A percentile compares a stretch with the other conserved stretches of the same genome.
phyloP scores from a whole-genome alignment of 768 basidiomycete genomes.

The Lactarius hengduanensis region DNA sequence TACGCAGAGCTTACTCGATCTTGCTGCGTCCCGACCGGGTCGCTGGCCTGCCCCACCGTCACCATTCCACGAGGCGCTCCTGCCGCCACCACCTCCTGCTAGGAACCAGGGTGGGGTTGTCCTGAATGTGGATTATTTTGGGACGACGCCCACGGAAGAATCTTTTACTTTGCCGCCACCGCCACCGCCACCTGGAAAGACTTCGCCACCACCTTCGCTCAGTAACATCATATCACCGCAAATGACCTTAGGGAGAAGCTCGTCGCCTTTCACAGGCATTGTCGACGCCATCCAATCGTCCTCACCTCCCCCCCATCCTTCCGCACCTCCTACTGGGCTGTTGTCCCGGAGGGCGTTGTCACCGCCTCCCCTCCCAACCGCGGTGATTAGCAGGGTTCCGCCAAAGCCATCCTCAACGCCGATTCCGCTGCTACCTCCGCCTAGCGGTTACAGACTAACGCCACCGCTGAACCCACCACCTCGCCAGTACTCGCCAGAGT shows the following conservation, averaged over 20 bases:
- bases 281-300: not conserved
- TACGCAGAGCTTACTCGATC: conserved; percentile 20
- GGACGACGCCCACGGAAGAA: conserved; percentile 4
- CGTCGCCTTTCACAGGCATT: not conserved
- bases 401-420: conserved; percentile 4
- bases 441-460: conserved; percentile 7
- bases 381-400: conserved; percentile 8
- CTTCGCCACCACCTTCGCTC: not conserved
- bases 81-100: conserved; percentile 12
- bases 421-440: conserved; percentile 21
- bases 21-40: conserved; percentile 20
- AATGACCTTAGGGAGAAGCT: not conserved
- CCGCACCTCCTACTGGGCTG: not conserved
- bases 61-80: conserved; percentile 13
- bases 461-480: not conserved
- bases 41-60: conserved; percentile 26
- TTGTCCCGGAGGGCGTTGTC: conserved; percentile 9
- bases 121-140: conserved; percentile 22
- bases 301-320: not conserved
- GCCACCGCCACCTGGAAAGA: not conserved
- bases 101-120: not conserved
- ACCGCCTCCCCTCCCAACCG: conserved; percentile 1
- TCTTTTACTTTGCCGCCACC: not conserved
- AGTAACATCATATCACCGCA: not conserved
- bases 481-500: conserved; percentile 15